Evolutionary conservation across 441 rosid species (phyloP), one percentile per base, ranked within the genome.

Genomic region (Sinapis alba): DNA sequence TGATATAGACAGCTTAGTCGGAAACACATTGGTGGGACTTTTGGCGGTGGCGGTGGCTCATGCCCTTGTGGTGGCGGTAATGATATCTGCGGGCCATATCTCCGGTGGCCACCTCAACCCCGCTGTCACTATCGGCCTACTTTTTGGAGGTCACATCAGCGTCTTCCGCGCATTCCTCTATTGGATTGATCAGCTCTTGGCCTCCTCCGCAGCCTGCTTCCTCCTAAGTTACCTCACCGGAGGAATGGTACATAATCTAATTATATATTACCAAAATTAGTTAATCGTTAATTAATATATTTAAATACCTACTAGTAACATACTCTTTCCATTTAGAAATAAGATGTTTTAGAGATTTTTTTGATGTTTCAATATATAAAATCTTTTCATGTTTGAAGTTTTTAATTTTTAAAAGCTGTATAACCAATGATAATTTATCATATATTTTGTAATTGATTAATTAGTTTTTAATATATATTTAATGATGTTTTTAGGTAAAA

Each of bases 101-200:
- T 94, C 96, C n/a, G 98, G 97, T 18, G 97, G 98, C 3, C 98
- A 92, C 80, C 93, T 94, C 10, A 94, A 92, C 75, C 98, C 98
- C 0, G 89, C 97, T 0, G 98, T 94, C 12, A 89, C 98, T 7
- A 64, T 94, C 0, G 94, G 96, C 63, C 89, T 94, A 61, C 89
- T 91, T 13, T 54, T 77, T 3, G 97, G 97, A 2, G 97, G 98
- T 32, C 89, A 84, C 80, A 90, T 91, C 77, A 89, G 90, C n/a
- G 75, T 94, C n/a, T 59, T 91, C 82, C 91, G 93, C 11, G 84
- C 93, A 21, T 50, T 91, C 15, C 87, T 91, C 7, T 91, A 94
- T 36, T 82, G 89, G 92, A 84, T 94, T 19, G 86, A 78, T 73
- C 98, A 94, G 64, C 62, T 94, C 68, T 50, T 91, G 0, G 98